Conservation (phyloP, 352 stramenopile species). For the Lagenidium giganteum region DNA sequence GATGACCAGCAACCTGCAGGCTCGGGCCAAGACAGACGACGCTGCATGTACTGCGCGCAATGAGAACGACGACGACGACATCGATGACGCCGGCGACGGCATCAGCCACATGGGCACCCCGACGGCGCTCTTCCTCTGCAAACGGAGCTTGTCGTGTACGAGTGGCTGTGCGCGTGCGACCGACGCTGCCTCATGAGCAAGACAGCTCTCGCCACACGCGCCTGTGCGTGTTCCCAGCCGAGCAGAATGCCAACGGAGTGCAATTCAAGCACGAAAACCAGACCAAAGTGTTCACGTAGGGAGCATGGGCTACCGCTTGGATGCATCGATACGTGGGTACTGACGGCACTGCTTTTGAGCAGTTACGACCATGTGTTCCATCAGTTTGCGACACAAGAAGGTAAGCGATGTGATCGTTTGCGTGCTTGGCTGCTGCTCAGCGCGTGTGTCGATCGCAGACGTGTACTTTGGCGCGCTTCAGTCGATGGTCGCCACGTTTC, state of each 20-base stretch:
- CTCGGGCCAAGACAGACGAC: too few species aligned
- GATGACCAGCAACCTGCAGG: too few species aligned
- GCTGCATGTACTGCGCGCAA: too few species aligned
- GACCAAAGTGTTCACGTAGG: constrained; percentile 41
- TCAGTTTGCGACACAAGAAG: constrained; percentile 25
- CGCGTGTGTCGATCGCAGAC: constrained; percentile 8
- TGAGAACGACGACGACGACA: too few species aligned
- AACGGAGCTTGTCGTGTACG: constrained; percentile 28
- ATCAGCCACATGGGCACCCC: constrained; percentile 5
- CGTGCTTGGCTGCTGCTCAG: neutral
- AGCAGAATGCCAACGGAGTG: constrained; percentile 15
- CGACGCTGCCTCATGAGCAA: constrained; percentile 22
- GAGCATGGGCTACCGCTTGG: too few species aligned
- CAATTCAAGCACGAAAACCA: constrained; percentile 32
- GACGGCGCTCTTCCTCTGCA: constrained; percentile 8
- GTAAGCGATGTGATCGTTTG: constrained; percentile 14
- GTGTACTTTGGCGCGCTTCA: constrained; percentile 34
- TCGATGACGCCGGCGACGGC: constrained; percentile 1
- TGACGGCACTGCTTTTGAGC: too few species aligned
- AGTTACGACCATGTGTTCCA: constrained; percentile 63
- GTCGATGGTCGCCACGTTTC: constrained; percentile 35
- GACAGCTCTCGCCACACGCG: neutral
- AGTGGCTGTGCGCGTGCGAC: constrained; percentile 64
- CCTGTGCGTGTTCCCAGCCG: constrained; percentile 10
- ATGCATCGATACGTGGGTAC: too few species aligned